Conservation (phyloP, 2,329 filamentous ascomycete species). For the Cytospora paraplurivora region DNA sequence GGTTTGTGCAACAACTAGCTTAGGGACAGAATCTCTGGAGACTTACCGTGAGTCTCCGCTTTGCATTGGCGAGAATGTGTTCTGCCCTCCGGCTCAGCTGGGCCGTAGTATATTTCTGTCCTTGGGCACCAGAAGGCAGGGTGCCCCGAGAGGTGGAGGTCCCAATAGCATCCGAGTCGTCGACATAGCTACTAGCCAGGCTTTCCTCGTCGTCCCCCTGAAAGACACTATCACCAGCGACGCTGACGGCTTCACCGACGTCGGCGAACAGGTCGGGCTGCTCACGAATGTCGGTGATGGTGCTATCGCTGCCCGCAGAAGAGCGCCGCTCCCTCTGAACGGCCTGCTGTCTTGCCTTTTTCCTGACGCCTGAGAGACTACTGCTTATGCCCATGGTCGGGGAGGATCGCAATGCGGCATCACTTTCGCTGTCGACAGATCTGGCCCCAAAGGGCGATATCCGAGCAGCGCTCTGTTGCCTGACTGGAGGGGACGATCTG, state of each 20-base stretch:
- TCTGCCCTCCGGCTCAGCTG: constrained; percentile 82
- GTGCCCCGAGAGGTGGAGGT: neutral
- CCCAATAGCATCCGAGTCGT: constrained; percentile 41
- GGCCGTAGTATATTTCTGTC: constrained; percentile 69
- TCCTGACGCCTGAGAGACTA: constrained; percentile 45
- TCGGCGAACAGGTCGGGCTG: constrained; percentile 51
- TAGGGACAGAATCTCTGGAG: neutral
- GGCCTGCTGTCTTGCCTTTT: constrained; percentile 45
- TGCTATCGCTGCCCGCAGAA: constrained; percentile 64
- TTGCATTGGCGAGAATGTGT: constrained; percentile 89
- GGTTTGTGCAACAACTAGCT: constrained; percentile 9
- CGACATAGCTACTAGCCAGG: constrained; percentile 58
- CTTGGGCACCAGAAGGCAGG: constrained; percentile 37
- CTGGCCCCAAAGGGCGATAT: constrained; percentile 34
- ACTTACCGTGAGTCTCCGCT: constrained; percentile 81
- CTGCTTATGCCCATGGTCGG: constrained; percentile 43
- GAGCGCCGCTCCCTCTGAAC: constrained; percentile 51
- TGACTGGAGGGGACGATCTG: constrained; percentile 39
- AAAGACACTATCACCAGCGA: constrained; percentile 63
- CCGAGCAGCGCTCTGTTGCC: constrained; percentile 19
- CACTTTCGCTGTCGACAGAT: constrained; percentile 37
- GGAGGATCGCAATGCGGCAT: constrained; percentile 46
- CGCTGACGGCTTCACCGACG: constrained; percentile 63
- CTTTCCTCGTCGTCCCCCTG: constrained; percentile 70
- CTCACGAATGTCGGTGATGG: constrained; percentile 56